A percentile compares a stretch with the other conserved stretches of the same genome.
Conservation (phyloP, 2,329 filamentous ascomycete genomes). For the Podosphaera xanthii region DNA sequence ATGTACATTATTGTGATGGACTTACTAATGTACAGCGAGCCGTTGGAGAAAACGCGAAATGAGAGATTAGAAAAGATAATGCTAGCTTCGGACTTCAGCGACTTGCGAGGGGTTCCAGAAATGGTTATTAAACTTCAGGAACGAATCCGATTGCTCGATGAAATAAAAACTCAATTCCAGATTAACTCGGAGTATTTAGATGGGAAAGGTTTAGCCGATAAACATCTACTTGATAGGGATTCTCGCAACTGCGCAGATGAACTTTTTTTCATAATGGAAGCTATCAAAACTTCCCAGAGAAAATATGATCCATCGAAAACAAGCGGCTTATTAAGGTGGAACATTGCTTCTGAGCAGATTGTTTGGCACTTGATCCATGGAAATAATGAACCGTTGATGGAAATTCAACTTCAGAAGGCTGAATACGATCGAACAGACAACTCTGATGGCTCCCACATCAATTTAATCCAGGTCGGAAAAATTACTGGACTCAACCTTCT, state of each 20-base stretch:
- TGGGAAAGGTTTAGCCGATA: constrained; percentile 74
- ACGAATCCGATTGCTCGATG: constrained; percentile 77
- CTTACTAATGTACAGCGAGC: constrained; percentile 86
- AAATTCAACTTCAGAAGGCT: constrained; percentile 78
- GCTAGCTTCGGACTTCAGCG: constrained; percentile 94
- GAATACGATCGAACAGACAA: constrained; percentile 93
- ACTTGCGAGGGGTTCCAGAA: constrained; percentile 76
- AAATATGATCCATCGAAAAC: constrained; percentile 57
- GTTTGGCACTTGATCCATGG: constrained; percentile 92
- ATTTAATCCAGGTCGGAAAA: constrained; percentile 68
- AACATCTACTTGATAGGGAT: constrained; percentile 72
- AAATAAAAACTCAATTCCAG: constrained; percentile 93
- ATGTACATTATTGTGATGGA: constrained; percentile 97
- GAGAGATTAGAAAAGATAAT: constrained; percentile 97
- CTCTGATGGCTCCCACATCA: constrained; percentile 87
- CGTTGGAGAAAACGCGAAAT: constrained; percentile 85
- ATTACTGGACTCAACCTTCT: constrained; percentile 79
- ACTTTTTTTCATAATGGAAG: constrained; percentile 99
- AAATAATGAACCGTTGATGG: constrained; percentile 66
- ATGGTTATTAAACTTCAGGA: constrained; percentile 84
- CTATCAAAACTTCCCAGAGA: constrained; percentile 86
- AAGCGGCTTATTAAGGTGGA: constrained; percentile 70
- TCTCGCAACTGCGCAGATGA: constrained; percentile 82
- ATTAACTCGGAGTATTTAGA: constrained; percentile 74
- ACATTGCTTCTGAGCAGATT: constrained; percentile 81